Conservation (phyloP, 148 eudicot species). For the Suaeda aralocaspica region DNA sequence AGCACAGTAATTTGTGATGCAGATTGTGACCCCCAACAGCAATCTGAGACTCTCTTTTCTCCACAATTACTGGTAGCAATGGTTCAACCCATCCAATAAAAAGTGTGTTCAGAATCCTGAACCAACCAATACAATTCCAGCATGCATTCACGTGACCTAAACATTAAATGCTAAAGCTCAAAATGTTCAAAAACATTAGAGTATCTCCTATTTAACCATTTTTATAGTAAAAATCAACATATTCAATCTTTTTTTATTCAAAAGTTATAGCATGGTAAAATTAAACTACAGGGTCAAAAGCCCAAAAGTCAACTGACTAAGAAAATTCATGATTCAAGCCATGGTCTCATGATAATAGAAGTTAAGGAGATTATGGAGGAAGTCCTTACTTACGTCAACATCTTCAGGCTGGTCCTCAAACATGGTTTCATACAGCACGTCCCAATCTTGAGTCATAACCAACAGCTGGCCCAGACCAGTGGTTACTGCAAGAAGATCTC, state of each 20-base stretch:
- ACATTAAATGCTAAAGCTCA: not conserved
- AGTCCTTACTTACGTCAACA: conserved; percentile 81
- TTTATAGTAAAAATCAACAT: not conserved
- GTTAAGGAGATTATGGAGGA: conserved; percentile 13
- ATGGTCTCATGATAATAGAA: not conserved
- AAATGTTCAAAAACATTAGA: not conserved
- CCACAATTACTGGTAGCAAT: too few species aligned
- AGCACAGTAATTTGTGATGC: too few species aligned
- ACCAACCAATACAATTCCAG: not conserved
- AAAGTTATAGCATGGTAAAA: not conserved
- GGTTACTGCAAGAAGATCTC: conserved; percentile 79
- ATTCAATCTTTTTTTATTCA: not conserved
- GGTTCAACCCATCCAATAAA: too few species aligned
- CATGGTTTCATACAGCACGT: conserved; percentile 68
- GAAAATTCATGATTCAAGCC: not conserved
- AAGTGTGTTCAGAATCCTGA: not conserved
- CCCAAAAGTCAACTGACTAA: not conserved
- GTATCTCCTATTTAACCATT: not conserved
- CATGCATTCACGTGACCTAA: not conserved
- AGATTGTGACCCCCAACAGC: too few species aligned
- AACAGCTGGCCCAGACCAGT: conserved; percentile 83
- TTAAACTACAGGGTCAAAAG: not conserved
- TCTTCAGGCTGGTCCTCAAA: conserved; percentile 68
- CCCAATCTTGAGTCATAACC: conserved; percentile 97
- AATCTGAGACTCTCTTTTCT: too few species aligned